Base-by-base conservation (phyloP, 257 asterid genomes). In the Scutellaria galericulata region DNA sequence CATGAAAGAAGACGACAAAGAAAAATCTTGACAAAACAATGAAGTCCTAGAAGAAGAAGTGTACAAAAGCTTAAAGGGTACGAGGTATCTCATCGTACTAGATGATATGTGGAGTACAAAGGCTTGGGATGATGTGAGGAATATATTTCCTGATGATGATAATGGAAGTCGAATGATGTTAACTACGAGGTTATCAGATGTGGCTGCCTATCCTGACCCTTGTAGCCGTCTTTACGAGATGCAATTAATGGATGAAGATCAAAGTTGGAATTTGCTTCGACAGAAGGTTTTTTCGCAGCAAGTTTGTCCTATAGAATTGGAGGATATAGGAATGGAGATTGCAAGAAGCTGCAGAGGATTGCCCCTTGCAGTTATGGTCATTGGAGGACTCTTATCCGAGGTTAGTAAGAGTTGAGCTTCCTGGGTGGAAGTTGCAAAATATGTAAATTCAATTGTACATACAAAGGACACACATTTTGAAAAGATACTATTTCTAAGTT, bases 91-190 rank as follows among this genome's bases (percentile, higher is more conserved):
- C 1, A 54, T 68, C 12, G 53, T 68, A 18, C 15, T 68, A 40
- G 66, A 69, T 55, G 74, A 69, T 69, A 41, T 69, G 20, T 69
- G 74, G 74, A 54, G 74, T 55, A 69, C 65, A 13, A 22, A 54
- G 35, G 73, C 10, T 10, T 68, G 73, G 73, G 73, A 68, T 54
- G 73, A 53, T 18, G 10, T 68, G 0, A 40, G 18, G 56, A 69
- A 3, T 11, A 20, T 56, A 56, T 56, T 56, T 44, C 75, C 66
- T 2, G 47, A 70, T 70, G 75, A 22, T 35, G 15, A 4, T 22
- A 70, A 55, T 55, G 2, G 2, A 24, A 24, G 27, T 24, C 27
- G 2, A 24, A 24, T 24, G 1, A 24, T 24, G 27, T 24, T 24
- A 24, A 24, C 27, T 24, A 24, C 27, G 5, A 59, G 79, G 55